Percentiles rank a stretch among this genome's conserved stretches.
These are phyloP conservation scores for Pythium scleroteichum DNA, from an alignment of 352 stramenopile genomes.

Conservation along the genomic window DNA sequence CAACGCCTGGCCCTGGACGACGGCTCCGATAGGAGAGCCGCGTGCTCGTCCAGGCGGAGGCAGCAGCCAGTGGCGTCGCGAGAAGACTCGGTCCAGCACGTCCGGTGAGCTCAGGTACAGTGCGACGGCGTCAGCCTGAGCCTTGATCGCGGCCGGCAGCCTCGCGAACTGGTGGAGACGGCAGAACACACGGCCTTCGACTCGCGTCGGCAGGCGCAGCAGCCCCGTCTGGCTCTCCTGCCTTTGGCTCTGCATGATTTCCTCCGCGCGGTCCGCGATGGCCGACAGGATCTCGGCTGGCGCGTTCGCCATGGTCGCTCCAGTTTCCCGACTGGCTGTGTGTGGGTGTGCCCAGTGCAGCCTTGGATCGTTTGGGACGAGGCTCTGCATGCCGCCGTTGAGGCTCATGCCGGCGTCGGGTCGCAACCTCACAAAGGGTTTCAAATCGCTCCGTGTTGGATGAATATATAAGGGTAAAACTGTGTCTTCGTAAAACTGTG, in stretches of 20 bases:
- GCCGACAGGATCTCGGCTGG: slow-evolving; percentile 36
- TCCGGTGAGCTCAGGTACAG: slow-evolving; percentile 17
- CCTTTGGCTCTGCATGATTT: slow-evolving; percentile 13
- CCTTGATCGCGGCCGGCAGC: slow-evolving; percentile 19
- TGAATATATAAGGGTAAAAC: not conserved
- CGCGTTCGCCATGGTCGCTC: not conserved
- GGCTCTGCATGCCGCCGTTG: too few species aligned
- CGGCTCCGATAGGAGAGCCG: slow-evolving; percentile 19
- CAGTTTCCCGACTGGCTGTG: not conserved
- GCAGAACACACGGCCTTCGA: slow-evolving; percentile 37
- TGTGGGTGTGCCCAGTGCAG: not conserved
- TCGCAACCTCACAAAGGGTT: too few species aligned
- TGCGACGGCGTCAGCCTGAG: slow-evolving; percentile 16
- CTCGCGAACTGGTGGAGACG: slow-evolving; percentile 29
- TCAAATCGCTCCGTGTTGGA: too few species aligned
- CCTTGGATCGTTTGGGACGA: too few species aligned
- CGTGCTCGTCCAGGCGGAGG: not conserved
- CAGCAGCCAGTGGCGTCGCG: not conserved
- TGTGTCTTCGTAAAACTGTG: not conserved
- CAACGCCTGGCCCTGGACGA: slow-evolving; percentile 43
- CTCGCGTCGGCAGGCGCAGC: not conserved
- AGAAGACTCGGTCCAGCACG: slow-evolving; percentile 23
- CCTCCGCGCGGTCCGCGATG: slow-evolving; percentile 35
- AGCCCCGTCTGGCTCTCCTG: slow-evolving; percentile 14
- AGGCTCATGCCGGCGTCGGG: too few species aligned